Conservation (phyloP, 192 early-diverging fungal genomes). For the Diversispora epigaea region DNA sequence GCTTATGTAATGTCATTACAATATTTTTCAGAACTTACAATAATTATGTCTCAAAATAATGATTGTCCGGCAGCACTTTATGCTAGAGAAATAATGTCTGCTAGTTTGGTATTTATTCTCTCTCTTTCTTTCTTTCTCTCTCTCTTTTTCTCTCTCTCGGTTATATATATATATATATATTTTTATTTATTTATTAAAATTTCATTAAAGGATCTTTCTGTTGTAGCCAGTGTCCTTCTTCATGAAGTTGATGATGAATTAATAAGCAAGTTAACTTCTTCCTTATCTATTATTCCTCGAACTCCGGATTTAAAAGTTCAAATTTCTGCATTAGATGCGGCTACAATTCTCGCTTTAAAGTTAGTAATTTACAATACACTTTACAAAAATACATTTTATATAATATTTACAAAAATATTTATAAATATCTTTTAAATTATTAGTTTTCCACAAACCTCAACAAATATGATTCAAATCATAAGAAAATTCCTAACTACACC, state of each 20-base stretch:
- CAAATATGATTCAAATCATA: constrained; percentile 47
- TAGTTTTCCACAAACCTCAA: constrained; percentile 39
- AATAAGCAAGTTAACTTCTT: constrained; percentile 4
- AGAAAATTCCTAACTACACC: constrained; percentile 55
- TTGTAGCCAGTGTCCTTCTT: not conserved
- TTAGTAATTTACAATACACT: constrained; percentile 10
- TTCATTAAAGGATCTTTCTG: not conserved
- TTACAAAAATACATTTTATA: not conserved
- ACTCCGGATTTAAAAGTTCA: constrained; percentile 34
- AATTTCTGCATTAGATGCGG: constrained; percentile 44
- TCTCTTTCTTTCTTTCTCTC: not conserved
- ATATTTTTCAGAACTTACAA: constrained; percentile 56
- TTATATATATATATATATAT: not conserved
- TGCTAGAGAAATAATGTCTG: constrained; percentile 57
- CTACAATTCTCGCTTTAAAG: constrained; percentile 46
- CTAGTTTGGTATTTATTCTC: constrained; percentile 47
- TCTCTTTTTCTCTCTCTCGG: not conserved
- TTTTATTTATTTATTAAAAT: not conserved
- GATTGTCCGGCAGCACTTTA: constrained; percentile 49
- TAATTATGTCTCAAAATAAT: constrained; percentile 48
- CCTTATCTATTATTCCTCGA: constrained; percentile 33
- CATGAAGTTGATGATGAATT: constrained; percentile 39
- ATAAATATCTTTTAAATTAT: not conserved
- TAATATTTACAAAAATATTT: not conserved
- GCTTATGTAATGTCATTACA: constrained; percentile 56